Percentiles rank a stretch among this genome's conserved stretches.
Conservation (phyloP, 306 rosid species). For the Cyamopsis tetragonoloba region DNA sequence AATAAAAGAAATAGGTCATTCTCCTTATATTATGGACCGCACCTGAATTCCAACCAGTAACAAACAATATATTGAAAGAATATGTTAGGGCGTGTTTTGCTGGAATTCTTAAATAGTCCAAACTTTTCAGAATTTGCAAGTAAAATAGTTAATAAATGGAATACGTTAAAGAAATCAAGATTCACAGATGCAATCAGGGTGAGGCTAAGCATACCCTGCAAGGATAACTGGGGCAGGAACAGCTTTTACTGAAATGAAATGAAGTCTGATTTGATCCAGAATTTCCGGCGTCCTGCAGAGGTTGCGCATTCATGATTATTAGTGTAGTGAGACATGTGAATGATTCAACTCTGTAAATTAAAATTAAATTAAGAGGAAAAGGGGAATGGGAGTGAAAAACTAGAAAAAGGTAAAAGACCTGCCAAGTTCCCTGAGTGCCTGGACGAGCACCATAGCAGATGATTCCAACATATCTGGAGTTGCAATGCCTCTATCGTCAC, state of each 20-base stretch:
- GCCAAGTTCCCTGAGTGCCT: slow-evolving; percentile 57
- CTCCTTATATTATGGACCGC: too few species aligned
- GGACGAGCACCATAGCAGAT: slow-evolving; percentile 73
- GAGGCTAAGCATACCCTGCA: slow-evolving; percentile 48
- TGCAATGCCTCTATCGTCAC: background rate
- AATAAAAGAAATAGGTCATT: too few species aligned
- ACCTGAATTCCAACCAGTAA: too few species aligned
- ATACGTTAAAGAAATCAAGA: background rate
- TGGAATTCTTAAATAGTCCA: too few species aligned
- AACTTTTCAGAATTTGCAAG: background rate
- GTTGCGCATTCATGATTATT: slow-evolving; percentile 6
- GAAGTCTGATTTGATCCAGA: slow-evolving; percentile 49
- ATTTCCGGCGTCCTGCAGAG: slow-evolving; percentile 57
- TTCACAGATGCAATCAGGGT: background rate
- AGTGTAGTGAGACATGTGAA: too few species aligned
- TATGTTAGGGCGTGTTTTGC: too few species aligned
- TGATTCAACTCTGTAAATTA: background rate
- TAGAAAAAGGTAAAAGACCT: slow-evolving; percentile 26
- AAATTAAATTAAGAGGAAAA: background rate
- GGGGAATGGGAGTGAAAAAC: background rate
- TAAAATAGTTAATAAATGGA: background rate
- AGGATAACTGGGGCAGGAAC: slow-evolving; percentile 64
- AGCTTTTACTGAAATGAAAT: slow-evolving; percentile 38
- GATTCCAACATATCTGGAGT: slow-evolving; percentile 58
- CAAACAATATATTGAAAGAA: too few species aligned